Percentiles rank a stretch among this genome's conserved stretches.
These are phyloP conservation scores for Cladophialophora yegresii DNA, from an alignment of 2,329 filamentous ascomycete species.

Conservation along the genomic window DNA sequence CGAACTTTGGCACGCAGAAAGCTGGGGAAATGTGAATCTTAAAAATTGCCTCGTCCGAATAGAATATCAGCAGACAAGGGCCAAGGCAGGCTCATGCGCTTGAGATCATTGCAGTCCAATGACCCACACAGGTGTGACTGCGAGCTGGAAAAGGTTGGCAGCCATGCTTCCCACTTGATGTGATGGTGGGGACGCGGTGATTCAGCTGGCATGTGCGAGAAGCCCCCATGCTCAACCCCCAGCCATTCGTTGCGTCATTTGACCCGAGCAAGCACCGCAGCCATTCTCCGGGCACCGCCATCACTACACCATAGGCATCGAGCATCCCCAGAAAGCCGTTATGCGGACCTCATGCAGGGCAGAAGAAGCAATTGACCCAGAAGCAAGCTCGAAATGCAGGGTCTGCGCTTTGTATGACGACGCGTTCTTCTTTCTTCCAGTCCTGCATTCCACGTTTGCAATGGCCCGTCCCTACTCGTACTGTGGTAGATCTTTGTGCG, in stretches of 20 bases:
- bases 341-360: slow-evolving; percentile 1
- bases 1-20: not conserved
- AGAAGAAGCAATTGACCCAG: not conserved
- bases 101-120: slow-evolving; percentile 9
- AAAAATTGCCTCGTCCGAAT: slow-evolving; percentile 1
- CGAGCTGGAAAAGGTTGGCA: not conserved
- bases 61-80: slow-evolving; percentile 7
- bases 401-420: not conserved
- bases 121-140: slow-evolving; percentile 4
- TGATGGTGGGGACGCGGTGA: not conserved
- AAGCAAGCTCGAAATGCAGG: not conserved
- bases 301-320: not conserved
- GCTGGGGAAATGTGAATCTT: not conserved
- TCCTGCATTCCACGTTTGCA: not conserved
- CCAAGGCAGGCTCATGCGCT: not conserved
- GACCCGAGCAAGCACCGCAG: not conserved
- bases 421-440: not conserved
- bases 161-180: not conserved
- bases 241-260: slow-evolving; percentile 6
- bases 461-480: not conserved
- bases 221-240: not conserved
- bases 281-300: not conserved
- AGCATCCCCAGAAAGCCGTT: not conserved
- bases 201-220: not conserved
- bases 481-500: not conserved